Evolutionary conservation across 1,284 basidiomycete species (phyloP).

Genomic region (Ceratobasidium sp.): DNA sequence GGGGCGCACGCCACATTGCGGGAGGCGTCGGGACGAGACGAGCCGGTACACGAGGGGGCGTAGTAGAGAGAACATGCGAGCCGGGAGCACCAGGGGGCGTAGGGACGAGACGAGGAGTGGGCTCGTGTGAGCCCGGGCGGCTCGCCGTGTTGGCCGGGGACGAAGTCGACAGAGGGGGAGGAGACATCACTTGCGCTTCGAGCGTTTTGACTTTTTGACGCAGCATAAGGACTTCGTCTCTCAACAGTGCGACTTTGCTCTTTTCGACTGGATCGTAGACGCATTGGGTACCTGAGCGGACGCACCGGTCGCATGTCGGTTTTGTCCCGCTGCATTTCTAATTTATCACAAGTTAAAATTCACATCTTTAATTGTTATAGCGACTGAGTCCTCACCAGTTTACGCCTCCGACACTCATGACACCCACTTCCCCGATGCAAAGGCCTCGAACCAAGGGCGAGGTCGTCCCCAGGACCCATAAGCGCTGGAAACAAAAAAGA

Average conservation of each 20-base stretch:
- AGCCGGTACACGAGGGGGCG: no score
- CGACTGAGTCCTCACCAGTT: conserved; percentile 6
- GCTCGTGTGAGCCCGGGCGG: conserved; percentile 11
- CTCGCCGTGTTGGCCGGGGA: background rate
- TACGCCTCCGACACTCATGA: conserved; percentile 36
- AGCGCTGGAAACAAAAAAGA: background rate
- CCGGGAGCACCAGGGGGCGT: no score
- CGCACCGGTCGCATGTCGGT: conserved; percentile 41
- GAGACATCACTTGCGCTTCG: background rate
- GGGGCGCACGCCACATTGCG: conserved; percentile 13
- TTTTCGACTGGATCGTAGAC: conserved; percentile 42
- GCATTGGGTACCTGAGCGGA: conserved; percentile 8
- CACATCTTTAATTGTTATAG: no score
- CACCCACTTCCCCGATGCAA: conserved; percentile 37
- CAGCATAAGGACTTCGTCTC: conserved; percentile 40
- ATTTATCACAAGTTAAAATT: no score
- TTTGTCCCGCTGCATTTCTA: conserved; percentile 41
- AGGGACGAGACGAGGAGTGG: background rate
- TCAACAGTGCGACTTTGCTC: conserved; percentile 40
- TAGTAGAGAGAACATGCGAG: no score
- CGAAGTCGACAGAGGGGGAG: background rate
- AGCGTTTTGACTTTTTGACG: conserved; percentile 28
- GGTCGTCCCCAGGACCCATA: conserved; percentile 16
- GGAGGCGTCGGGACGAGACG: background rate
- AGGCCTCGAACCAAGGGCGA: conserved; percentile 8